Evolutionary conservation across 2,329 filamentous ascomycete species (phyloP), one percentile per base, ranked within the genome.

Genomic region (Diaporthe ilicicola): DNA sequence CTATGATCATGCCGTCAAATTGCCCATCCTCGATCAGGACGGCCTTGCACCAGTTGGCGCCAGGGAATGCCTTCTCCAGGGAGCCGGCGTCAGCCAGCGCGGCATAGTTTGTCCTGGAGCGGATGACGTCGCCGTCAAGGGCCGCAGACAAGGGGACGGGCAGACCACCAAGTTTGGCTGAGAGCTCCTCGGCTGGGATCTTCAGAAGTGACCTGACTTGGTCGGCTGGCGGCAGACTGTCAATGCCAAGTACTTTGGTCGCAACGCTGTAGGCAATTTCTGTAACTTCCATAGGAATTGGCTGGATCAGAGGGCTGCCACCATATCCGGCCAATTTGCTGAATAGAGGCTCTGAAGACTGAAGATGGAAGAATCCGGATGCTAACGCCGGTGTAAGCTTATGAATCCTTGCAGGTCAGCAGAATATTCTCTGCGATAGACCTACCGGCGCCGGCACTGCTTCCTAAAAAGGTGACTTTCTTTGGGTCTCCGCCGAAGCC

Each of bases 211-310:
- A 50, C 24, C 76, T 56, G 22, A 75, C 69, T 10, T 87, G 66
- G 74, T 86, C n/a, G 82, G 84, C 70, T 86, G 87, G 2, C 82
- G 85, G 46, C 82, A 87, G 73, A 82, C 89, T 51, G 84, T 88
- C 55, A 81, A 87, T 70, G 79, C 84, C 39, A 83, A 90, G 75
- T 75, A 76, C 22, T 84, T 85, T n/a, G 86, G 89, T 74, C 87
- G 90, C 76, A 10, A 70, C 44, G 17, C 56, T 44, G 27, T 69
- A 73, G 19, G 59, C 69, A 17, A 51, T 46, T 29, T 73, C 69
- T 15, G 71, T 48, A 4, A 71, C 65, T 8, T 51, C 32, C 7
- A 27, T 7, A 3, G 69, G 69, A 7, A 67, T 48, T 5, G 69
- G 71, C 39, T 70, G 69, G n/a, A 73, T 62, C 1, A 73, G 53